Percentiles rank a stretch among this genome's conserved stretches.
Evolutionary conservation across 257 asterid genomes (phyloP).

Genomic region (Fraxinus americana): DNA sequence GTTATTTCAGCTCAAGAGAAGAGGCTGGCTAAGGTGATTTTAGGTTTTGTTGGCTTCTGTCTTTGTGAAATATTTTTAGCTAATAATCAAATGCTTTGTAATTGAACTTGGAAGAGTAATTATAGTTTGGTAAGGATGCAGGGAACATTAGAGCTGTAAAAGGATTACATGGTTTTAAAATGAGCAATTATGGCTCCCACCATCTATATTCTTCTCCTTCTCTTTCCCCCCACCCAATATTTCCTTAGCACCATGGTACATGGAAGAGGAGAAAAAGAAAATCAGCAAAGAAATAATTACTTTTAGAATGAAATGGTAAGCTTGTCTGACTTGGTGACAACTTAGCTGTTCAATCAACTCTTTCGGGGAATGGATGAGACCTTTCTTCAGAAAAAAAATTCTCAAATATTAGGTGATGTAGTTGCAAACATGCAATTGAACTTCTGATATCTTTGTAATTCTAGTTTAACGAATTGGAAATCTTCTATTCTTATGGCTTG

Average conservation of each 20-base stretch:
- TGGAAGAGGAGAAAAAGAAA: background rate
- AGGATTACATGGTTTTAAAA: background rate
- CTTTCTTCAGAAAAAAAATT: background rate
- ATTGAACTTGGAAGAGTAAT: background rate
- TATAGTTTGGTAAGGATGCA: background rate
- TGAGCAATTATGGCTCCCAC: background rate
- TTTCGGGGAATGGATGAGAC: background rate
- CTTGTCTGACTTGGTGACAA: background rate
- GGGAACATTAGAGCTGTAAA: background rate
- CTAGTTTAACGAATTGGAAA: background rate
- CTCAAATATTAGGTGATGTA: background rate
- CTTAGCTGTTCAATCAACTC: background rate
- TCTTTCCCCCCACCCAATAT: background rate
- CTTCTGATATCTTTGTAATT: background rate
- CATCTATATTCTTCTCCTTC: background rate
- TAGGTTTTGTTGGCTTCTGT: slow-evolving; percentile 21
- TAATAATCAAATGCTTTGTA: slow-evolving; percentile 6
- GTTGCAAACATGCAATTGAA: background rate
- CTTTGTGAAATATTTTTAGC: slow-evolving; percentile 12
- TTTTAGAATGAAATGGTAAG: background rate
- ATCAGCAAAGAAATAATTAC: background rate
- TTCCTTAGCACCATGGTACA: background rate
- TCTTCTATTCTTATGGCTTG: background rate
- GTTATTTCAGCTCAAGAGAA: slow-evolving; percentile 87
- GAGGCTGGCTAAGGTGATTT: slow-evolving; percentile 98